These are phyloP conservation scores for Murraya paniculata DNA, from an alignment of 345 rosid genomes.

Conservation along the genomic window DNA sequence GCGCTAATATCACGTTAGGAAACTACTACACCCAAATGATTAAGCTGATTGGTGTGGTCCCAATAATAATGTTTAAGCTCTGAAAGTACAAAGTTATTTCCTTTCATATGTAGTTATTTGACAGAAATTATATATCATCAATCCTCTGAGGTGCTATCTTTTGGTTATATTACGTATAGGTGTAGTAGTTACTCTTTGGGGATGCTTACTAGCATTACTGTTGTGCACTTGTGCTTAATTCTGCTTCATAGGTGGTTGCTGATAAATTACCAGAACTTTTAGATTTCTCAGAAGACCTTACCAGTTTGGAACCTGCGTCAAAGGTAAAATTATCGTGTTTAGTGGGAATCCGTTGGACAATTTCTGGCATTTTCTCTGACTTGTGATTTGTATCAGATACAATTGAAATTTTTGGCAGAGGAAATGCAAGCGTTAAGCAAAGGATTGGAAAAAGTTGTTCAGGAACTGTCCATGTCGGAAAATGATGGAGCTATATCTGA, in stretches of 20 bases:
- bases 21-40: neutral
- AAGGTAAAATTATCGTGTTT: conserved; percentile 42
- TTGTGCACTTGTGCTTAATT: conserved; percentile 1
- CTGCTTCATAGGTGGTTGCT: conserved; percentile 65
- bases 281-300: conserved; percentile 69
- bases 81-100: neutral
- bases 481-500: conserved; percentile 82
- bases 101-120: neutral
- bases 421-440: conserved; percentile 98
- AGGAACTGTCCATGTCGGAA: conserved; percentile 79
- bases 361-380: conserved; percentile 15
- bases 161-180: neutral
- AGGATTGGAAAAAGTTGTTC: conserved; percentile 90
- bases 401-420: conserved; percentile 89
- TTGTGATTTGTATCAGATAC: conserved; percentile 50
- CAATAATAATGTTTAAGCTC: neutral
- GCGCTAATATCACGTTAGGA: neutral
- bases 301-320: conserved; percentile 69
- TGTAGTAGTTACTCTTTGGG: neutral
- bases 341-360: neutral
- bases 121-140: neutral
- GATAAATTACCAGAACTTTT: conserved; percentile 83
- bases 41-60: neutral
- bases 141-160: neutral
- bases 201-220: neutral